Evolutionary conservation across 2,329 filamentous ascomycete species (phyloP).

Genomic region (Colletotrichum liaoningense): DNA sequence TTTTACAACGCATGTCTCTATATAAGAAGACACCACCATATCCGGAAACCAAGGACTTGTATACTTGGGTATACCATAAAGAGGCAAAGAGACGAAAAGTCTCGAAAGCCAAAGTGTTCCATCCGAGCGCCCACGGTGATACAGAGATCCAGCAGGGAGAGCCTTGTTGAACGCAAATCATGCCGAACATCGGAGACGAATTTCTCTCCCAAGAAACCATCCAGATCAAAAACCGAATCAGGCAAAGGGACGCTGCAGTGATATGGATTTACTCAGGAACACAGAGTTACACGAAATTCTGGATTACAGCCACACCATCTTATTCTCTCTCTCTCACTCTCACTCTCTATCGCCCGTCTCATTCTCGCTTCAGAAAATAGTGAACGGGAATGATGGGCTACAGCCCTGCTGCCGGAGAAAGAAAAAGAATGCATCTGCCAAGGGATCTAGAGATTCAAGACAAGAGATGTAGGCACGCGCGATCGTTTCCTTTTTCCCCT

Average conservation of each 20-base stretch:
- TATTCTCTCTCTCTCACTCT: no score
- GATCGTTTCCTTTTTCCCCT: background rate
- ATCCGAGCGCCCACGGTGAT: background rate
- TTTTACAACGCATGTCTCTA: no score
- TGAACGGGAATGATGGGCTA: background rate
- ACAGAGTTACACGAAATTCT: background rate
- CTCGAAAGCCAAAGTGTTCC: no score
- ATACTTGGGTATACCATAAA: no score
- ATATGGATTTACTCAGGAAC: background rate
- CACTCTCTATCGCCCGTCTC: background rate
- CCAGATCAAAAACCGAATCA: background rate
- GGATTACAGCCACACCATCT: background rate
- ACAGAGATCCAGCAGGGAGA: background rate
- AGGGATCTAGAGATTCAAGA: slow-evolving; percentile 1
- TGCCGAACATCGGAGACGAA: background rate
- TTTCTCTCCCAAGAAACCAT: background rate
- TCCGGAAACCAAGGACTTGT: no score
- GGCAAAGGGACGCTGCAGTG: background rate
- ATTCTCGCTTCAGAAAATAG: background rate
- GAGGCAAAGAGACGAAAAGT: no score
- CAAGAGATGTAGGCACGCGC: background rate
- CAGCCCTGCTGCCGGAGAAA: background rate
- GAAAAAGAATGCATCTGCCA: background rate
- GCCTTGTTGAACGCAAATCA: background rate
- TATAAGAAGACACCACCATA: no score